Evolutionary conservation across 106 monocot genomes (phyloP).

Genomic region (Platanthera zijinensis): DNA sequence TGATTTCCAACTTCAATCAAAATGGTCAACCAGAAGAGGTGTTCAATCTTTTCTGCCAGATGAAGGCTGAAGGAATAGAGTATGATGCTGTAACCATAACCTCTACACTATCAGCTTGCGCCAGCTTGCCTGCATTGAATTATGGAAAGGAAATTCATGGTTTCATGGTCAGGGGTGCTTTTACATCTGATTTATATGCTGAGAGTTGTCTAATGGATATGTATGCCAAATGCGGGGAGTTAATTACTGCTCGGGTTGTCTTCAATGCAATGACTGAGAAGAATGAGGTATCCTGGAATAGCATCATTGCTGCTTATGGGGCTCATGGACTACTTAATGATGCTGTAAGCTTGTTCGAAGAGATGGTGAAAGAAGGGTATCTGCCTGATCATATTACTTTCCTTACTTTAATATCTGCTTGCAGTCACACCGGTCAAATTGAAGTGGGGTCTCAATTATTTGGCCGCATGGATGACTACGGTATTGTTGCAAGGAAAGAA

Average conservation of each 20-base stretch:
- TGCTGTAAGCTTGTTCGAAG: conserved; percentile 41
- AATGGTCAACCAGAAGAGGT: conserved; percentile 66
- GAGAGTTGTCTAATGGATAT: conserved; percentile 84
- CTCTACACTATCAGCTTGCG: conserved; percentile 67
- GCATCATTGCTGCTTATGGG: conserved; percentile 79
- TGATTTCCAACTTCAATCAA: conserved; percentile 73
- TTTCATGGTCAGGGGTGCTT: conserved; percentile 37
- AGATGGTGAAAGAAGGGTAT: conserved; percentile 64
- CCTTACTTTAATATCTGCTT: conserved; percentile 74
- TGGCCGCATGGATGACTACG: conserved; percentile 40
- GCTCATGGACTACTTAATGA: conserved; percentile 63
- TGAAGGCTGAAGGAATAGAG: conserved; percentile 55
- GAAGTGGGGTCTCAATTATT: conserved; percentile 55
- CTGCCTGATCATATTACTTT: conserved; percentile 85
- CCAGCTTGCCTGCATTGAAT: conserved; percentile 54
- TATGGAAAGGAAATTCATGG: conserved; percentile 82
- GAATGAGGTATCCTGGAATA: conserved; percentile 95
- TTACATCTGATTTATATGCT: conserved; percentile 49
- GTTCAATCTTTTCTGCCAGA: conserved; percentile 57
- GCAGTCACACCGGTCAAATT: conserved; percentile 69
- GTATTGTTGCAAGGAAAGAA: conserved; percentile 53
- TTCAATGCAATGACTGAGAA: conserved; percentile 65
- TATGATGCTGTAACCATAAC: conserved; percentile 70
- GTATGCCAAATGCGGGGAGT: conserved; percentile 83
- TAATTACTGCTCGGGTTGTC: conserved; percentile 44